phyloP scores from a whole-genome alignment of 495 filamentous ascomycete genomes.

The Ramalina intermedia region DNA sequence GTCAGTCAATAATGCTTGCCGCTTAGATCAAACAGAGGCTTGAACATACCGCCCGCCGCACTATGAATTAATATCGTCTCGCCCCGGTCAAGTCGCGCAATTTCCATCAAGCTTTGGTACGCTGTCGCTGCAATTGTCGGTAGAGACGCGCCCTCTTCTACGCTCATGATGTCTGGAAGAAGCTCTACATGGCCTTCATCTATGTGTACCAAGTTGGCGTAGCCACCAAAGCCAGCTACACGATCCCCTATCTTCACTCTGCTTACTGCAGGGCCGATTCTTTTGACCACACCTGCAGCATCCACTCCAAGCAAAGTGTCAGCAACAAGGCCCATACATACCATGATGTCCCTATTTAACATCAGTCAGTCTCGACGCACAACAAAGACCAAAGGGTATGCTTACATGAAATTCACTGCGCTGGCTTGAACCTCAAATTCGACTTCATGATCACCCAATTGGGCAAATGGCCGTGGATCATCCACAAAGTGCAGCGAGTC shows the following conservation, averaged over 20 bases:
- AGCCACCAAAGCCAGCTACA: slow-evolving; percentile 17
- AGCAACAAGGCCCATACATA: slow-evolving; percentile 34
- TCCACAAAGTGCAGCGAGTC: neutral
- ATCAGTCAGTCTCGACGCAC: neutral
- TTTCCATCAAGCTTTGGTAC: slow-evolving; percentile 11
- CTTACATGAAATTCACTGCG: slow-evolving; percentile 15
- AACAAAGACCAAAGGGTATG: neutral
- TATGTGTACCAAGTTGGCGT: neutral
- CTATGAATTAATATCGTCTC: slow-evolving; percentile 21
- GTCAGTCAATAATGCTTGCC: slow-evolving; percentile 2
- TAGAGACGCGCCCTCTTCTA: slow-evolving; percentile 19
- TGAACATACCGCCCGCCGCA: slow-evolving; percentile 11
- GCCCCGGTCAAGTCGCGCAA: slow-evolving; percentile 13
- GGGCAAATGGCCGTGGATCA: neutral
- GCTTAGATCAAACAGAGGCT: neutral
- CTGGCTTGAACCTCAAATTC: slow-evolving; percentile 13
- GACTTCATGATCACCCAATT: slow-evolving; percentile 3
- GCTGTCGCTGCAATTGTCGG: slow-evolving; percentile 15
- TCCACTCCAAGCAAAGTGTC: slow-evolving; percentile 32
- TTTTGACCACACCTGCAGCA: slow-evolving; percentile 30
- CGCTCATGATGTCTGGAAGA: slow-evolving; percentile 12
- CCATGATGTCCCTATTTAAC: slow-evolving; percentile 32
- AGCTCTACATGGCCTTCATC: neutral
- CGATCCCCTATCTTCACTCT: slow-evolving; percentile 34
- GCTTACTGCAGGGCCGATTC: slow-evolving; percentile 32